Base-by-base conservation (phyloP, 1,284 basidiomycete genomes). In the Coniferiporia sulphurascens region DNA sequence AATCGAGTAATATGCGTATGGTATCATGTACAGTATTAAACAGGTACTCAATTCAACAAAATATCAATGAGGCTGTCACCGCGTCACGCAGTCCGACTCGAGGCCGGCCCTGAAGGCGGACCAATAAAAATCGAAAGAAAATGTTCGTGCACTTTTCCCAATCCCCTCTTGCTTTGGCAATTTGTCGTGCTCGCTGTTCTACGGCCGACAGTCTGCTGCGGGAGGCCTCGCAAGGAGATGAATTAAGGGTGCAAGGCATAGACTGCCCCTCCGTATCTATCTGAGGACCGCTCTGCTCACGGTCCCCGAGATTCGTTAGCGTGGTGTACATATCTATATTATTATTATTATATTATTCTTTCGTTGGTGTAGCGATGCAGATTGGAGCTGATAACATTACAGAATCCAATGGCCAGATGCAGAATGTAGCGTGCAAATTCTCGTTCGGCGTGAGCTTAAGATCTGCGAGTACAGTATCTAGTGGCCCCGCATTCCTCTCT, bases 231-330 rank as follows among this genome's bases (percentile, higher is more conserved):
- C 87, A 48, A 90, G 88, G 85, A 91, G 86, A 90, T 87, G 81
- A 86, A 90, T 67, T 85, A 84, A 85, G 83, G 85, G 88, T 81
- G 89, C 88, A 87, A 71, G 84, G 89, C 87, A 89, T 89, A 89
- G 81, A 79, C 76, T 83, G 80, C 79, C 83, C 88, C 86, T 85
- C 87, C 84, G 87, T 91, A 91, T 91, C 89, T 87, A 84, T 87
- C 83, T 79, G 72, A n/a, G 57, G 48, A 52, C 76, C 72, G 77
- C 78, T 77, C 74, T 67, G 48, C 68, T 62, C 69, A 84, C 81
- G 75, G 78, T n/a, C 76, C 73, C 72, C 71, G 77, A 86, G 87
- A 88, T 79, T 88, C 88, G 88, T 91, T 88, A 84, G 84, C 52
- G 84, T 83, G 87, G 89, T 87, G 86, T 77, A 91, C 88, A 91